Evolutionary conservation across 208 protist species (phyloP), one percentile per base, ranked within the genome.

Genomic region (Wallacemonas sp.): DNA sequence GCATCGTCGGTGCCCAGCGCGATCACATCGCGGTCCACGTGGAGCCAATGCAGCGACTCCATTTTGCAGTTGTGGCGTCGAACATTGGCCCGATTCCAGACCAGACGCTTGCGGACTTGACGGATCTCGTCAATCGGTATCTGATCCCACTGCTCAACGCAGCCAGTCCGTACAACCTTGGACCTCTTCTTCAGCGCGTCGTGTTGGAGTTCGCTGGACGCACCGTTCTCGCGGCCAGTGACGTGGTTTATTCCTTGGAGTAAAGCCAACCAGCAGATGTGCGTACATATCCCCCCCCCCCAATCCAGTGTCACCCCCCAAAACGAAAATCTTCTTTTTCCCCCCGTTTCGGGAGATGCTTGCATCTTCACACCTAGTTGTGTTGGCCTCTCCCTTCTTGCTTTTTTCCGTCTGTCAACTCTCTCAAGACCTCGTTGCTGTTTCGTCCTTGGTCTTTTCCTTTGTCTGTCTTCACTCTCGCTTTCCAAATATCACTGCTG

Each of bases 51-150:
- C 2, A 74, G 32, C 48, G 69, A 12, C 58, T 87, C n/a, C 17
- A 26, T 19, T 30, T 87, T 29, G 8, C 62, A 1, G 60, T 87
- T 32, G 21, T 74, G 55, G 69, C 61, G 4, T 81, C 85, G 0
- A 77, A 72, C 64, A 75, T 90, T 52, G 80, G 76, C 23, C 41
- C 67, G n/a, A 19, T 87, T 9, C 63, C 78, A 52, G 41, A 19
- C 4, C 26, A 38, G 2, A 32, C 71, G 19, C 33, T 87, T 12
- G 70, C 41, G 33, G 47, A 74, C 19, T 6, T 78, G 9, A 34
- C 17, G 32, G 43, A 30, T 23, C 23, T 76, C 23, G 55, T 78
- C 30, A 87, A 85, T 44, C 17, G 46, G 4, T 3, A 79, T 5
- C 38, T 68, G 0, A 64, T 80, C 24, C 85, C 81, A 12, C 6